phyloP scores from a whole-genome alignment of 257 asterid species.

The Ophiorrhiza pumila region DNA sequence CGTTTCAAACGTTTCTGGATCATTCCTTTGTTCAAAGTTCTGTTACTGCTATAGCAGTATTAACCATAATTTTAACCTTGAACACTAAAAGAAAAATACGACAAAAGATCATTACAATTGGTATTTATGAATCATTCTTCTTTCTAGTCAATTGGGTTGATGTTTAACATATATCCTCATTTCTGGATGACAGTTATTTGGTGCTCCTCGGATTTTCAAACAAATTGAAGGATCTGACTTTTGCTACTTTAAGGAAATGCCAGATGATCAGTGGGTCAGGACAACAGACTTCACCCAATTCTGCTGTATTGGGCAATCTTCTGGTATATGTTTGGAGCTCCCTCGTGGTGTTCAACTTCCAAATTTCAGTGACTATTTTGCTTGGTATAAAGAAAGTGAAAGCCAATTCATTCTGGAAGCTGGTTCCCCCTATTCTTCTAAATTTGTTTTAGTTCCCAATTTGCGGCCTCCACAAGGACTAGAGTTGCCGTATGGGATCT shows the following conservation, averaged over 20 bases:
- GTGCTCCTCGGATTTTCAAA: conserved; percentile 78
- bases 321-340: conserved; percentile 73
- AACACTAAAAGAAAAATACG: background rate
- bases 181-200: conserved; percentile 47
- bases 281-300: conserved; percentile 70
- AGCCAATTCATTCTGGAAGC: conserved; percentile 31
- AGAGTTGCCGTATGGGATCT: conserved; percentile 49
- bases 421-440: conserved; percentile 42
- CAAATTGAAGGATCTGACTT: conserved; percentile 28
- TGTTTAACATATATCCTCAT: conserved; percentile 1
- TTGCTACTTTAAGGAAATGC: conserved; percentile 40
- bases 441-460: conserved; percentile 64
- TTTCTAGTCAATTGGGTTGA: background rate
- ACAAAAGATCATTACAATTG: background rate
- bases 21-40: background rate
- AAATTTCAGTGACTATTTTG: conserved; percentile 49
- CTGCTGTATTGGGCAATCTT: conserved; percentile 69
- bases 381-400: conserved; percentile 48
- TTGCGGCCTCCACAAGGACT: conserved; percentile 43
- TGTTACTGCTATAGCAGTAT: background rate
- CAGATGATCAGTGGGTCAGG: conserved; percentile 85
- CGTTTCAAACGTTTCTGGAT: background rate
- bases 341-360: conserved; percentile 53
- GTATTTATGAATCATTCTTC: background rate
- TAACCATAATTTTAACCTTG: background rate